phyloP scores from a whole-genome alignment of 2,329 filamentous ascomycete genomes.

The Madurella mycetomatis region DNA sequence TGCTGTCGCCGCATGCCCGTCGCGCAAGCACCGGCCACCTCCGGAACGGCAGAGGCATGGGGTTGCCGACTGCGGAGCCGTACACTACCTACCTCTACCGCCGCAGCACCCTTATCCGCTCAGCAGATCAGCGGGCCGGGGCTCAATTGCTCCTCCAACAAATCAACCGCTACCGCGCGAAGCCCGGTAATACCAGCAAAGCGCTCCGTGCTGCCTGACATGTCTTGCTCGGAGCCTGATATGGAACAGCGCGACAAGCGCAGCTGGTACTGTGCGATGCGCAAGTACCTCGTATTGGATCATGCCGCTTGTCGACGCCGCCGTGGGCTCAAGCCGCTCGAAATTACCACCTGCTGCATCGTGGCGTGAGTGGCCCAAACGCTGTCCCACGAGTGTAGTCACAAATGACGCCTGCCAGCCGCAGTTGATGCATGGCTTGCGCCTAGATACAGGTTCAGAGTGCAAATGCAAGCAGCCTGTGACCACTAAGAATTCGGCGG shows the following conservation, averaged over 20 bases:
- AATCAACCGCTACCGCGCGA: not conserved
- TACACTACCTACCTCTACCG: not conserved
- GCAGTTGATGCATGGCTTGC: not conserved
- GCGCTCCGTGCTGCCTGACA: too few species aligned
- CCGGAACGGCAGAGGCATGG: slow-evolving; percentile 11
- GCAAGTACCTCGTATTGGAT: too few species aligned
- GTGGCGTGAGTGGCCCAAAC: not conserved
- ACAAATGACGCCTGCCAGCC: not conserved
- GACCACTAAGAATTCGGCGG: not conserved
- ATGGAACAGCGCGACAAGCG: too few species aligned
- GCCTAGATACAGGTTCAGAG: not conserved
- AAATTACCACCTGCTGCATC: slow-evolving; percentile 1
- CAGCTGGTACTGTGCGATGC: too few species aligned
- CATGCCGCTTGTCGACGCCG: too few species aligned
- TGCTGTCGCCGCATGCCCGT: slow-evolving; percentile 4
- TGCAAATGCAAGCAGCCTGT: not conserved
- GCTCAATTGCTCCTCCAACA: not conserved
- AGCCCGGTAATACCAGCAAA: too few species aligned
- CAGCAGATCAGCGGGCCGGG: not conserved
- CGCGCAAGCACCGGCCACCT: slow-evolving; percentile 7
- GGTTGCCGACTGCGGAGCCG: slow-evolving; percentile 4
- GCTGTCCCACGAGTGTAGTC: not conserved
- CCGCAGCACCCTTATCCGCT: not conserved
- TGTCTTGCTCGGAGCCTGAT: too few species aligned
- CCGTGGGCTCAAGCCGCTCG: not conserved